phyloP scores from a whole-genome alignment of 2,329 filamentous ascomycete genomes.

The Ascochyta lentis region DNA sequence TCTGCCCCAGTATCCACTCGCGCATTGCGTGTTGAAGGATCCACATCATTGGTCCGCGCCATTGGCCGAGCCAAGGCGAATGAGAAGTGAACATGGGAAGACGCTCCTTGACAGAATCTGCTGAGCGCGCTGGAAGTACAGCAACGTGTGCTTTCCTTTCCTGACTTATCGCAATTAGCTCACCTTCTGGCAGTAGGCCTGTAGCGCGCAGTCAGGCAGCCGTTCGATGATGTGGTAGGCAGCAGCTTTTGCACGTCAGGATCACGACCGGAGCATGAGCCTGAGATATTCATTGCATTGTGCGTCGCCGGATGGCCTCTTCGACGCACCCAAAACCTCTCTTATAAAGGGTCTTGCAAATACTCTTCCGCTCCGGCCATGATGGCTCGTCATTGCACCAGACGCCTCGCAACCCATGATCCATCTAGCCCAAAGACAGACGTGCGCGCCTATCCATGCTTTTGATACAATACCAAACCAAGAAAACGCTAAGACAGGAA shows the following conservation, averaged over 20 bases:
- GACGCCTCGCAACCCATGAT: constrained; percentile 7
- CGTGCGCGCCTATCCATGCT: constrained; percentile 13
- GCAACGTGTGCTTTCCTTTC: background rate
- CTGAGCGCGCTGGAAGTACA: background rate
- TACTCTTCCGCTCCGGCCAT: constrained; percentile 1
- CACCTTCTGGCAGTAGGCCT: background rate
- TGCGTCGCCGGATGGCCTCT: background rate
- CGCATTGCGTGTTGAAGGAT: constrained; percentile 24
- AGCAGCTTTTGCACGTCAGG: constrained; percentile 1
- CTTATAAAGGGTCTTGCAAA: background rate
- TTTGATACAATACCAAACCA: constrained; percentile 15
- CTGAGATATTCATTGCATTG: background rate
- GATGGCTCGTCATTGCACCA: background rate
- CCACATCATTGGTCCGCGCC: constrained; percentile 27
- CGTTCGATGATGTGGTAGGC: background rate
- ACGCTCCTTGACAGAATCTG: background rate
- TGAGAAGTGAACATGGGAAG: background rate
- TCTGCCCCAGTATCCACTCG: constrained; percentile 36
- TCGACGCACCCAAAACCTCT: background rate
- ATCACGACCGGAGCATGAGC: background rate
- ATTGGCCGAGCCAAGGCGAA: constrained; percentile 6
- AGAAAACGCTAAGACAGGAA: constrained; percentile 12
- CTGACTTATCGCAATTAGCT: background rate
- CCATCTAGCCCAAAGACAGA: constrained; percentile 2
- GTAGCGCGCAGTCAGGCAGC: background rate